A percentile compares a stretch with the other conserved stretches of the same genome.
Conservation (phyloP, 768 basidiomycete genomes). For the Mycena rebaudengoi region DNA sequence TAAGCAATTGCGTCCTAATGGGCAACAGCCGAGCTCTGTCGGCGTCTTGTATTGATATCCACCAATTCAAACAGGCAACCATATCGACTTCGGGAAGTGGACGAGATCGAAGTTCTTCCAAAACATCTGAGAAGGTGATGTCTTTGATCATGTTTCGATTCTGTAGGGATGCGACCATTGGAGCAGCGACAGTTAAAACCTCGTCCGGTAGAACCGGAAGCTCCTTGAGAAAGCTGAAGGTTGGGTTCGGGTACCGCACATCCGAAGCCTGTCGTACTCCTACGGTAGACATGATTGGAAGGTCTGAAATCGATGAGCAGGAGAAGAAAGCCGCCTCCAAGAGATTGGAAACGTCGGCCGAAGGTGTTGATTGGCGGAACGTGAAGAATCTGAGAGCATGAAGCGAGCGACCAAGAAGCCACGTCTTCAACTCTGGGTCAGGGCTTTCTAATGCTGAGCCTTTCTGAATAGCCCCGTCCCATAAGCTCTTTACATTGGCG, state of each 20-base stretch:
- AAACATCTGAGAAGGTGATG: conserved; percentile 84
- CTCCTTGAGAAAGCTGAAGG: conserved; percentile 80
- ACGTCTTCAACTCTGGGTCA: conserved; percentile 53
- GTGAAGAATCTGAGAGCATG: conserved; percentile 92
- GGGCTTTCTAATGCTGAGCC: conserved; percentile 37
- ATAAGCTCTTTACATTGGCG: conserved; percentile 61
- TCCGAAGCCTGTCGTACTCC: conserved; percentile 74
- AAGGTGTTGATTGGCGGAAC: conserved; percentile 89
- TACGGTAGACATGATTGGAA: conserved; percentile 78
- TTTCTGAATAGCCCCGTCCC: conserved; percentile 58
- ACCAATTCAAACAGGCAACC: conserved; percentile 89
- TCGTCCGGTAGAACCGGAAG: conserved; percentile 78
- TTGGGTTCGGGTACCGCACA: conserved; percentile 78
- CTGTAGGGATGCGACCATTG: conserved; percentile 69
- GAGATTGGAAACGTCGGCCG: conserved; percentile 72
- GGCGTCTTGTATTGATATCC: conserved; percentile 58
- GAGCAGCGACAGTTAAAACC: conserved; percentile 61
- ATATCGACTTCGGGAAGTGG: conserved; percentile 80
- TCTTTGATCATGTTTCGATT: conserved; percentile 71
- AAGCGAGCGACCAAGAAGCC: conserved; percentile 68
- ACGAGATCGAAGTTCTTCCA: conserved; percentile 75
- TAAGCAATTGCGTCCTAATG: conserved; percentile 69
- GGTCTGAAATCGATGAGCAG: conserved; percentile 56
- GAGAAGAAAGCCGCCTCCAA: conserved; percentile 85
- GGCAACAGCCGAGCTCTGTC: conserved; percentile 47